Evolutionary conservation across 345 rosid genomes (phyloP).

Genomic region (Linum usitatissimum): DNA sequence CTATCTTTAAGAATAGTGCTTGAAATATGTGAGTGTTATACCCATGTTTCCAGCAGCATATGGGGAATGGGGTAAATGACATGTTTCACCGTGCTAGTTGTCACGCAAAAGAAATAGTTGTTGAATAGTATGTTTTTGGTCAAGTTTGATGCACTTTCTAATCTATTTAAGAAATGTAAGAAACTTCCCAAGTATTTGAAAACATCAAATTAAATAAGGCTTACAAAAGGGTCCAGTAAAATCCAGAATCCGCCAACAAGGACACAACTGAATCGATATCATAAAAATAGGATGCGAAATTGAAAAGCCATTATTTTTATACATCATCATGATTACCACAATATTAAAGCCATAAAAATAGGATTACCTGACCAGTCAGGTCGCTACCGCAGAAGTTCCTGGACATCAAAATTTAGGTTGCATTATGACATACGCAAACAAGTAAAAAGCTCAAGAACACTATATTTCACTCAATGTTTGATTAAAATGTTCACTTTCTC

Average conservation of each 20-base stretch:
- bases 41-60: not conserved
- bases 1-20: not conserved
- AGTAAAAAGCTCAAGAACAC: not conserved
- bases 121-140: not conserved
- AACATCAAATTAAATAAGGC: too few species aligned
- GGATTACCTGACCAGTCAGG: slow-evolving; percentile 55
- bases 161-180: not conserved
- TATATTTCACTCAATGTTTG: not conserved
- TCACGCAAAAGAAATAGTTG: not conserved
- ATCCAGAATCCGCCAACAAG: too few species aligned
- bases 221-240: too few species aligned
- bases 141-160: not conserved
- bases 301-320: too few species aligned
- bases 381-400: slow-evolving; percentile 67
- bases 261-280: too few species aligned
- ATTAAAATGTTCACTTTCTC: not conserved
- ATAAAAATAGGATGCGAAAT: too few species aligned
- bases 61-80: not conserved
- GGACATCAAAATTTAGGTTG: slow-evolving; percentile 13
- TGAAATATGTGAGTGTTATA: not conserved
- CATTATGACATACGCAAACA: not conserved
- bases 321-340: too few species aligned
- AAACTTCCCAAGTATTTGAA: too few species aligned
- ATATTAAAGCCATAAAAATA: not conserved
- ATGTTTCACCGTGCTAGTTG: not conserved